Evolutionary conservation across 345 rosid genomes (phyloP), one percentile per base, ranked within the genome.

Genomic region (Erodium maritimum): DNA sequence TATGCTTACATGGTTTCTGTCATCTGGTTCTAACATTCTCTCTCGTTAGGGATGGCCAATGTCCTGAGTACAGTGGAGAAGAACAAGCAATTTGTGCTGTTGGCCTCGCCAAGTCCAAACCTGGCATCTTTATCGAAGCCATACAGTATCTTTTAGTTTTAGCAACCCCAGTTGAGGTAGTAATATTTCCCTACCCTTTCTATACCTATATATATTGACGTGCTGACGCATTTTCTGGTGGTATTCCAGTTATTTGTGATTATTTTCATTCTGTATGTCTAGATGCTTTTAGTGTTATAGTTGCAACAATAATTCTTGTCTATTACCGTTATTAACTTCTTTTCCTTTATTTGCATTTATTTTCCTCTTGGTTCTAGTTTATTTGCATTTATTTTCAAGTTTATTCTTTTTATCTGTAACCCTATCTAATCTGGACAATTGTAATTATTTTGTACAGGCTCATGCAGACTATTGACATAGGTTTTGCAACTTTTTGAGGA

Each of bases 81-180:
- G 97, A 93, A 59, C 99, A 89, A 73, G 95, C 86, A 54, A 93
- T 93, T 62, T 93, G 95, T 76, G 95, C 97, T 17, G 96, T 89
- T 61, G 97, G 95, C 64, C 84, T 93, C 56, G 79, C 95, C 23
- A 89, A 84, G 78, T 79, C 91, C 67, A 89, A 73, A 72, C 84
- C 88, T 62, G 95, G 91, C 68, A 71, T 89, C 54, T 93, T 89
- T 72, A 79, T 89, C 70, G 97, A 93, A 81, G 99, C 97, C 62
- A 93, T 93, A 67, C 96, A 85, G 34, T 80, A 85, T 68, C 80
- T 93, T 64, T 73, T 93, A 75, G 77, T 93, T 69, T 67, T 93
- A 62, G 95, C 99, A 50, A 93, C 96, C 21, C 97, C 97, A 21
- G 83, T 77, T 55, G 97, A 91, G 97, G 97, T 88, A 70, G 33